Conservation (phyloP, 1,284 basidiomycete genomes). For the Malassezia obtusa region DNA sequence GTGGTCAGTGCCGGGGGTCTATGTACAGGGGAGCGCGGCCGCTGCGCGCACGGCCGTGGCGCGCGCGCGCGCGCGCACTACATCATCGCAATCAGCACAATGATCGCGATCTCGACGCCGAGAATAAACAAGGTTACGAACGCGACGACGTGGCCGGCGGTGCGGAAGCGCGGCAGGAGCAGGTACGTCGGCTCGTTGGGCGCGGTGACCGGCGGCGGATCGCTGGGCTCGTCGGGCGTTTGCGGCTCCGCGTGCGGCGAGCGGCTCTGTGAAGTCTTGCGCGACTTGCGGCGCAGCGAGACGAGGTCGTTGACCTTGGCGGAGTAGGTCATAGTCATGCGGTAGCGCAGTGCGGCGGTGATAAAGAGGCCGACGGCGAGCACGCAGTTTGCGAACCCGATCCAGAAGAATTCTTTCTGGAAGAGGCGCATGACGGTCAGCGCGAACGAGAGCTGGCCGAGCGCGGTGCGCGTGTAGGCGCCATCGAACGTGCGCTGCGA, state of each 20-base stretch:
- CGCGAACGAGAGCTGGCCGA: constrained; percentile 10
- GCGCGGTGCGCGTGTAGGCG: constrained; percentile 13
- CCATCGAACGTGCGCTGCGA: constrained; percentile 18
- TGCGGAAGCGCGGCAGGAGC: constrained; percentile 9
- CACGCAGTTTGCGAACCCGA: constrained; percentile 12
- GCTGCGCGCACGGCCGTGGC: no score
- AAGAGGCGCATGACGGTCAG: constrained; percentile 10
- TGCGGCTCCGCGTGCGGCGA: neutral
- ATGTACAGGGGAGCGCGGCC: no score
- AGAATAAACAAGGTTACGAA: neutral
- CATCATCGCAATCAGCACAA: neutral
- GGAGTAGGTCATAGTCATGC: constrained; percentile 14
- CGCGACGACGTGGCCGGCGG: constrained; percentile 10
- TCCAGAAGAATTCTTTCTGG: constrained; percentile 16
- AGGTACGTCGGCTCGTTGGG: neutral
- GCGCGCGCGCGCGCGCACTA: no score
- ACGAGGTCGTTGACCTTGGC: neutral
- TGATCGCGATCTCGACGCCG: constrained; percentile 9
- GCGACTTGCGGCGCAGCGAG: neutral
- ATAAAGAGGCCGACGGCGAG: constrained; percentile 10
- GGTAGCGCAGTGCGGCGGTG: constrained; percentile 7
- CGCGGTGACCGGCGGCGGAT: neutral
- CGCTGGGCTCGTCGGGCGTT: neutral
- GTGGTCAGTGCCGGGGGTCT: no score
- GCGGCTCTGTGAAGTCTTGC: neutral